Evolutionary conservation across 129 eudicot species (phyloP).

Genomic region (Saussurea involucrata): DNA sequence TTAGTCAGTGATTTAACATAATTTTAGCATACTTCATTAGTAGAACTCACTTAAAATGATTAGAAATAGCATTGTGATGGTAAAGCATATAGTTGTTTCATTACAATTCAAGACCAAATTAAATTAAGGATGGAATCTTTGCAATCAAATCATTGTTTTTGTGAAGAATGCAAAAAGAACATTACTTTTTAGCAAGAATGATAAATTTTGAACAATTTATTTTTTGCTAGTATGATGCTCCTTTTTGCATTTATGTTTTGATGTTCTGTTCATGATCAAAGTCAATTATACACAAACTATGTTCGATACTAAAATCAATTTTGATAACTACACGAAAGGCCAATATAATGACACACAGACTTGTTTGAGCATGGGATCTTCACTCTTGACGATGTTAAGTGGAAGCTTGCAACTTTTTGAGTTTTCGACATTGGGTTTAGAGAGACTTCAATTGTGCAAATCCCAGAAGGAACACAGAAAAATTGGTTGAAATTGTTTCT

Average conservation of each 20-base stretch:
- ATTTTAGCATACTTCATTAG: background rate
- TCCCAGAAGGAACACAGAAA: constrained; percentile 23
- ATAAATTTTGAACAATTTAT: background rate
- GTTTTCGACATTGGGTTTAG: constrained; percentile 25
- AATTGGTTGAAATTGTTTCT: constrained; percentile 22
- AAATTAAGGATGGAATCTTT: background rate
- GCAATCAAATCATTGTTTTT: background rate
- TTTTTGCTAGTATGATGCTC: background rate
- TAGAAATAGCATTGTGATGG: background rate
- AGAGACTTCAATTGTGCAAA: constrained; percentile 26
- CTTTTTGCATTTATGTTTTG: background rate
- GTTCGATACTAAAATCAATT: too few species aligned
- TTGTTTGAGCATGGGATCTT: constrained; percentile 56
- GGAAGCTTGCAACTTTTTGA: constrained; percentile 37
- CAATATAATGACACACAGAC: too few species aligned
- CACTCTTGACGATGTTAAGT: constrained; percentile 43
- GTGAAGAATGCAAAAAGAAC: too few species aligned
- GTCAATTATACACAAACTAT: too few species aligned
- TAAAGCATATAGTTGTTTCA: constrained; percentile 1
- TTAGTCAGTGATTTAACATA: background rate
- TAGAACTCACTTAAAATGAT: background rate
- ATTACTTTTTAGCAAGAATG: background rate
- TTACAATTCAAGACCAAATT: background rate
- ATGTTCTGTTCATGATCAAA: background rate
- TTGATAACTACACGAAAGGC: too few species aligned